Evolutionary conservation across 768 basidiomycete species (phyloP), one percentile per base, ranked within the genome.

Genomic region (Pleurotus djamor): DNA sequence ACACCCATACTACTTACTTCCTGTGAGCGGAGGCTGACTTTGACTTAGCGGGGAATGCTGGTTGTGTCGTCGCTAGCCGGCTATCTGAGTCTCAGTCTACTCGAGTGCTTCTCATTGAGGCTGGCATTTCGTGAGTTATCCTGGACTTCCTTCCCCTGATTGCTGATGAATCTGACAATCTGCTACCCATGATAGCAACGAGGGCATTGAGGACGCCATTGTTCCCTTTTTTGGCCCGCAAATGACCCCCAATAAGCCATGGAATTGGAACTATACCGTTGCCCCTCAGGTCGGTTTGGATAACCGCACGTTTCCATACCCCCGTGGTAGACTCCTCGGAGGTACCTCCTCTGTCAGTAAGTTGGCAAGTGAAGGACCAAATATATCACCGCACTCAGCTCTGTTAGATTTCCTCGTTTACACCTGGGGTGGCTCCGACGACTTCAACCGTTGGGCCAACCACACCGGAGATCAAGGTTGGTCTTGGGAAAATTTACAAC

Each of bases 251-350:
- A 55, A 67, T 32, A 69, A 68, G 4, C 59, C 59, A 10, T 69
- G 65, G 32, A 72, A 74, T 59, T 74, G 72, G 72, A 73, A 76
- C 60, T 75, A 71, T 51, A 72, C 74, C 21, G 67, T 69, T 9
- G 64, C 66, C 6, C 63, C 73, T 0, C 70, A 76, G 61, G 44
- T 60, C n/a, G 70, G 67, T 17, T 64, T 75, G 16, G 64, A 73
- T 55, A 67, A 66, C 16, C 66, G 74, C 14, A 43, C 59, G 1
- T 66, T 75, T 48, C 61, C 69, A 5, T 74, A 72, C 47, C 68
- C 74, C 8, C 65, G 74, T 48, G 76, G 76, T 41, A 64, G 63
- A 37, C 59, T 75, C 28, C 62, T 78, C 9, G 75, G 75, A n/a
- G 76, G 74, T 10, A 65, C 66, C 51, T 69, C 60, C 41, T 67